phyloP scores from a whole-genome alignment of 495 filamentous ascomycete genomes.

The Echria macrotheca region DNA sequence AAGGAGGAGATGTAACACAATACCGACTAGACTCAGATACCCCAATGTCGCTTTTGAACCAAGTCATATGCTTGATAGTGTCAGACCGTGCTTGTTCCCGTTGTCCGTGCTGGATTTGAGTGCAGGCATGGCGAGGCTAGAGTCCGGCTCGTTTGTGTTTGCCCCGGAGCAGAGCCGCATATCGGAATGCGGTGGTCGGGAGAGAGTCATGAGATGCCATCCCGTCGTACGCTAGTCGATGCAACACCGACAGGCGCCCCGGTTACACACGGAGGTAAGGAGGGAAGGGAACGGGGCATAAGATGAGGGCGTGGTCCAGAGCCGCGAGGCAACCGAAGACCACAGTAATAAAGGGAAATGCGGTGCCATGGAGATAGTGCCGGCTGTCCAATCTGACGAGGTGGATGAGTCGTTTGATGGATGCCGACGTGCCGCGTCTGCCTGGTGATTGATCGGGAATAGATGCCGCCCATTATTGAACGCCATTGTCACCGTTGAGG shows the following conservation, averaged over 20 bases:
- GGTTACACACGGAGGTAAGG: neutral
- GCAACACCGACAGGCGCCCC: too few species aligned
- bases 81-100: neutral
- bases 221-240: neutral
- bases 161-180: constrained; percentile 4
- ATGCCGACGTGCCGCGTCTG: too few species aligned
- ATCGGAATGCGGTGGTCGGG: neutral
- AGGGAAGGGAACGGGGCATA: neutral
- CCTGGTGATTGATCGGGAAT: neutral
- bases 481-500: neutral
- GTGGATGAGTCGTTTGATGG: too few species aligned
- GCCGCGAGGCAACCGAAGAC: too few species aligned
- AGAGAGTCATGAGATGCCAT: neutral
- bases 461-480: neutral
- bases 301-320: too few species aligned
- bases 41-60: constrained; percentile 1
- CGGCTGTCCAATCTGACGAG: too few species aligned
- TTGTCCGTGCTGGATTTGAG: neutral
- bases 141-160: neutral
- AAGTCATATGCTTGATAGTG: neutral
- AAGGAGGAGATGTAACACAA: constrained; percentile 5
- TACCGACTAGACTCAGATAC: constrained; percentile 7
- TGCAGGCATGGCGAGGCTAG: neutral
- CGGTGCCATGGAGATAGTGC: too few species aligned
- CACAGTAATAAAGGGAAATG: neutral